A percentile compares a stretch with the other conserved stretches of the same genome.
phyloP scores from a whole-genome alignment of 2,329 filamentous ascomycete species.

The Pseudogymnoascus sp. region DNA sequence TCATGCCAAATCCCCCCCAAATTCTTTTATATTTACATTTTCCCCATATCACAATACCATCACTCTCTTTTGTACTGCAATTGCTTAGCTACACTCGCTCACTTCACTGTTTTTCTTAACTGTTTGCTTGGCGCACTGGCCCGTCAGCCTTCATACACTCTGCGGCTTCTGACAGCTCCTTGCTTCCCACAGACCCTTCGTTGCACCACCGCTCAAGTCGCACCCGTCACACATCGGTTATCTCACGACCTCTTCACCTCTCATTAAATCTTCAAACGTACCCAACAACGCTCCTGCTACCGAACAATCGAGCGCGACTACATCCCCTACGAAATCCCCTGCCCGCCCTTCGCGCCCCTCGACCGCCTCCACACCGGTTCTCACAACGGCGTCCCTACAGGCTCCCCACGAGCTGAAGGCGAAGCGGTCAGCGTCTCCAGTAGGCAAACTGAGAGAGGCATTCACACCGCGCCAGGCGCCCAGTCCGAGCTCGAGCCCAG shows the following conservation, averaged over 20 bases:
- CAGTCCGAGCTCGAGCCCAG: slow-evolving; percentile 39
- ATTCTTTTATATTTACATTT: neutral
- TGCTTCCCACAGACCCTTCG: neutral
- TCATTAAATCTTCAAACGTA: slow-evolving; percentile 50
- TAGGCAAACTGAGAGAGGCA: slow-evolving; percentile 62
- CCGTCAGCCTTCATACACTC: neutral
- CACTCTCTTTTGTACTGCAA: neutral
- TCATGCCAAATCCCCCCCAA: neutral
- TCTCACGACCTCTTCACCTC: slow-evolving; percentile 59
- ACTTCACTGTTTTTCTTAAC: neutral
- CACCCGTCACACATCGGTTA: slow-evolving; percentile 60
- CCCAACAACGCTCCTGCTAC: slow-evolving; percentile 28
- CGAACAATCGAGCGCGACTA: neutral
- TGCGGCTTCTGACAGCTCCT: neutral
- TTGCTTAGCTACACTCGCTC: neutral
- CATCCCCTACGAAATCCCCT: slow-evolving; percentile 32
- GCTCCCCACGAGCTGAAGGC: slow-evolving; percentile 36
- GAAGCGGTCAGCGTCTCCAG: slow-evolving; percentile 59
- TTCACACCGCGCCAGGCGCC: slow-evolving; percentile 43
- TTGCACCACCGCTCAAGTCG: slow-evolving; percentile 41
- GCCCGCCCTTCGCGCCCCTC: slow-evolving; percentile 21
- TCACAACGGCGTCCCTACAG: slow-evolving; percentile 32
- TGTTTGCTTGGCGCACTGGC: neutral
- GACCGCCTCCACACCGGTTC: slow-evolving; percentile 25
- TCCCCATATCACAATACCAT: neutral